phyloP scores from a whole-genome alignment of 1,284 basidiomycete genomes.

The Tilletiaria anomala region DNA sequence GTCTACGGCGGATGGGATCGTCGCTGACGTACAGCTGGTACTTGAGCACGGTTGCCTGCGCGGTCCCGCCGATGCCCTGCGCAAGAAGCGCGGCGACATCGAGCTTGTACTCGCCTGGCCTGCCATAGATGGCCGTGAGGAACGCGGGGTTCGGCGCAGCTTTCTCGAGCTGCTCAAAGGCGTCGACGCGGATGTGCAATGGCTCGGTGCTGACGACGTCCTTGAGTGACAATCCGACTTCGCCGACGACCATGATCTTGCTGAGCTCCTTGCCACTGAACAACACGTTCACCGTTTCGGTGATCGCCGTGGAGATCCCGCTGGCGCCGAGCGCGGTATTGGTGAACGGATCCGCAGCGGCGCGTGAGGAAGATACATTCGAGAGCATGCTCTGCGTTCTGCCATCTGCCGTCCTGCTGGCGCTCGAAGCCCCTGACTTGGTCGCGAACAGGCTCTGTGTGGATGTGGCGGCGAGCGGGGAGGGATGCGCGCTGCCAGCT shows the following conservation, averaged over 20 bases:
- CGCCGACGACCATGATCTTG: conserved; percentile 45
- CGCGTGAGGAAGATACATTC: conserved; percentile 6
- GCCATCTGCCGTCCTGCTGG: not conserved
- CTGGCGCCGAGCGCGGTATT: conserved; percentile 15
- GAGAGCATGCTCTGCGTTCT: conserved; percentile 22
- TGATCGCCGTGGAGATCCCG: conserved; percentile 42
- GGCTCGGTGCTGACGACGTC: conserved; percentile 4
- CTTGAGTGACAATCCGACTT: conserved; percentile 40
- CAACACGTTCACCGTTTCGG: conserved; percentile 45
- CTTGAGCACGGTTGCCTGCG: conserved; percentile 42
- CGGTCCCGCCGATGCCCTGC: conserved; percentile 7
- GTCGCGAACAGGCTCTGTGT: not conserved
- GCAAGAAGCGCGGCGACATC: conserved; percentile 40
- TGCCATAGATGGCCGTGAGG: conserved; percentile 39
- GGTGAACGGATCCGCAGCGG: not conserved
- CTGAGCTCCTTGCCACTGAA: conserved; percentile 40
- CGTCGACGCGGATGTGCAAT: conserved; percentile 42
- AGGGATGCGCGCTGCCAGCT: too few relatives aligned
- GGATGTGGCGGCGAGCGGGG: not conserved
- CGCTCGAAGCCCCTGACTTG: too few relatives aligned
- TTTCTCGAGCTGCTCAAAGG: conserved; percentile 45
- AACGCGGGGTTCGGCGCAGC: conserved; percentile 46
- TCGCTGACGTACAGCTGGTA: conserved; percentile 48
- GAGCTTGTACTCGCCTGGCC: conserved; percentile 43
- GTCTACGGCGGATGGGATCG: not conserved